Percentiles rank a stretch among this genome's conserved stretches.
Conservation (phyloP, 1,139 yeast species). For the Pichia sp. region DNA sequence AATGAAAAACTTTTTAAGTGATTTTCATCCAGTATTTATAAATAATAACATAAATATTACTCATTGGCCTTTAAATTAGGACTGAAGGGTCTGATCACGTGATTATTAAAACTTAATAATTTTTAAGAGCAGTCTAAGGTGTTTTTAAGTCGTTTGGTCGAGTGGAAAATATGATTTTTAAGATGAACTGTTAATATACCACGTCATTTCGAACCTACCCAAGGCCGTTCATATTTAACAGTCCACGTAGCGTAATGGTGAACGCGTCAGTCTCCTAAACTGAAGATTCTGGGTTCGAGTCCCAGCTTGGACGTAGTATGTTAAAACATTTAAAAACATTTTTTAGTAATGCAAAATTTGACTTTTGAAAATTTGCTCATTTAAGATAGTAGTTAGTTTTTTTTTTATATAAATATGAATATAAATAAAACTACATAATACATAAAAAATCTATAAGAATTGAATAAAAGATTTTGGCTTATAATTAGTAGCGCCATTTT, state of each 20-base stretch:
- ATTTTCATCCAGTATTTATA: too few relatives aligned
- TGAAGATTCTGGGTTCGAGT: constrained; percentile 19
- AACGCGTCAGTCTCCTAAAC: constrained; percentile 19
- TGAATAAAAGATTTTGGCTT: not conserved
- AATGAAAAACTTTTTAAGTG: too few relatives aligned
- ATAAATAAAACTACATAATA: not conserved
- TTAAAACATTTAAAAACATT: not conserved
- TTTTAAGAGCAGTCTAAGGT: not conserved
- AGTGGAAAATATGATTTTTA: constrained; percentile 1
- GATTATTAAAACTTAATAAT: not conserved
- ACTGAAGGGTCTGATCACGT: too few relatives aligned
- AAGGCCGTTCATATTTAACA: not conserved
- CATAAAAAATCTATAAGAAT: too few relatives aligned
- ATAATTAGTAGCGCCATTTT: constrained; percentile 9
- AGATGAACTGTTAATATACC: too few relatives aligned
- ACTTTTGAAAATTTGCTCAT: too few relatives aligned
- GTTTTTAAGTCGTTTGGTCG: constrained; percentile 8
- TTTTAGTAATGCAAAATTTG: not conserved
- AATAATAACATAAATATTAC: too few relatives aligned
- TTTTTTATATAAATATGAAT: not conserved
- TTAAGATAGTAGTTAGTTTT: not conserved
- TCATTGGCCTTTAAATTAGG: too few relatives aligned
- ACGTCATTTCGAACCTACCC: not conserved
- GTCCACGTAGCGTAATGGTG: constrained; percentile 19
- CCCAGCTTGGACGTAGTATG: constrained; percentile 16